Evolutionary conservation across 2,329 filamentous ascomycete species (phyloP), one percentile per base, ranked within the genome.

Genomic region (Aspergillus sp.): DNA sequence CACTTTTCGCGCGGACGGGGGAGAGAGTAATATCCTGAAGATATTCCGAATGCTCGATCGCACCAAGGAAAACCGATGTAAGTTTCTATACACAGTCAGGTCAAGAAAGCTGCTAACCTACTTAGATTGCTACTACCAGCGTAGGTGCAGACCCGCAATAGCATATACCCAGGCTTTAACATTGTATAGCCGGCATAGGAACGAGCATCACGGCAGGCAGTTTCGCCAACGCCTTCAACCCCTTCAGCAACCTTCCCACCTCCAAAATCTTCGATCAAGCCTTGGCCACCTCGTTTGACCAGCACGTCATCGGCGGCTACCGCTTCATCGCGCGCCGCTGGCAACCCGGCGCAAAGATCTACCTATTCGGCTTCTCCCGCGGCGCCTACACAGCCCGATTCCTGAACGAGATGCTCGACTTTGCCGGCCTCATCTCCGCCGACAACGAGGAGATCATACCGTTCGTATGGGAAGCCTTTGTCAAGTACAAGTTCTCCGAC

Each of bases 11-110:
- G 69, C 66, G 10, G 70, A 70, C 47, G 66, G 68, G n/a, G 60
- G 63, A 2, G 72, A 74, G 48, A 75, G 69, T 55, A 76, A 75
- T 53, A 71, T 75, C 30, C 59, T 75, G 16, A 75, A 70, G 56
- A 71, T 74, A 10, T 74, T 69, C 56, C 67, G 69, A 6, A 70
- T 73, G 68, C 59, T 72, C 2, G 64, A 70, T 47, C 64, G 67
- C 20, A 65, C 54, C 16, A 66, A 69, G 19, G 49, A 55, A 3
- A 45, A 60, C 36, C 35, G 57, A 55, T 58, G 59, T 60, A 45
- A 40, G 59, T 53, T 9, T 42, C 10, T 7, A 10, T 19, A n/a
- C 17, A 3, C 32, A 2, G 8, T 33, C 14, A 17, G 1, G 10
- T 32, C 14, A 19, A 17, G 9, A 1, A 4, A 9, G 11, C 19